These are phyloP conservation scores for Aspergillus udagawae DNA, from an alignment of 2,329 filamentous ascomycete genomes.

Conservation along the genomic window DNA sequence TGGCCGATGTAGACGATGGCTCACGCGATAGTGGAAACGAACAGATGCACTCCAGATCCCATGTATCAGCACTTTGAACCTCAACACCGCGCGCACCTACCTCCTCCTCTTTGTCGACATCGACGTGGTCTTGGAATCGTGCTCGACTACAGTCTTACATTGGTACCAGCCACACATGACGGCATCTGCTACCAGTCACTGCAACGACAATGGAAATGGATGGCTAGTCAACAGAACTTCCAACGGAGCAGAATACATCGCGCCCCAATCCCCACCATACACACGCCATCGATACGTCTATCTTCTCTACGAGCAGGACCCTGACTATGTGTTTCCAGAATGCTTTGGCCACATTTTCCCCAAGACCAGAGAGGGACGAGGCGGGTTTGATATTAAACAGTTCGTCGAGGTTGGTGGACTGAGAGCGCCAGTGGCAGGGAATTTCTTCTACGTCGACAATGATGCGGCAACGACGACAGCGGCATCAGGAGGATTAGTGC, in stretches of 20 bases:
- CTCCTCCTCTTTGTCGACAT: slow-evolving; percentile 23
- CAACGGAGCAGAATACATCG: slow-evolving; percentile 22
- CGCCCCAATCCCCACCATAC: slow-evolving; percentile 24
- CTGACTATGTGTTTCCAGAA: slow-evolving; percentile 23
- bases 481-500: background rate
- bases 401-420: slow-evolving; percentile 34
- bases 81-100: slow-evolving; percentile 12
- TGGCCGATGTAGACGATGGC: background rate
- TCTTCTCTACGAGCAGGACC: slow-evolving; percentile 26
- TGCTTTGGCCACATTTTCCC: slow-evolving; percentile 32
- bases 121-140: slow-evolving; percentile 16
- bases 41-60: slow-evolving; percentile 13
- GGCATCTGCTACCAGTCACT: slow-evolving; percentile 1
- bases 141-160: slow-evolving; percentile 21
- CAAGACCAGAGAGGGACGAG: slow-evolving; percentile 16
- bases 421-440: slow-evolving; percentile 29
- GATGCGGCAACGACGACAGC: slow-evolving; percentile 9
- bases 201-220: background rate
- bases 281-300: slow-evolving; percentile 30
- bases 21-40: background rate
- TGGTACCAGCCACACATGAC: slow-evolving; percentile 24
- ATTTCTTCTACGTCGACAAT: slow-evolving; percentile 38
- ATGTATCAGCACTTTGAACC: slow-evolving; percentile 12
- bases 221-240: slow-evolving; percentile 1
- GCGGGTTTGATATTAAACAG: slow-evolving; percentile 30